A percentile compares a stretch with the other conserved stretches of the same genome.
Evolutionary conservation across 2,329 filamentous ascomycete species (phyloP).

Genomic region (Colletotrichum karsti): DNA sequence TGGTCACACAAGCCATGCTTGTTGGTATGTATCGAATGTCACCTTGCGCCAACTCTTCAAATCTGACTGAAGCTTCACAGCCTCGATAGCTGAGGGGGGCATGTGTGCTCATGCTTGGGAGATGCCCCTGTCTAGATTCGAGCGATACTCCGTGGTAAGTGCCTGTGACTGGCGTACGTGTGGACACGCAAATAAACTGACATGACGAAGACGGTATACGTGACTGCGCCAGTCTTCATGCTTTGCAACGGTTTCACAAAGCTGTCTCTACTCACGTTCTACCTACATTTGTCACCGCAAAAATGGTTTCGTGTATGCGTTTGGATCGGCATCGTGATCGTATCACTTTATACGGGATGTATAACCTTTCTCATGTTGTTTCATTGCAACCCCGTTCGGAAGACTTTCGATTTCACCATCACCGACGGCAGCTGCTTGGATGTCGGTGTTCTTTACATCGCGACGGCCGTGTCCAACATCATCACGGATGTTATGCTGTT

Average conservation of each 20-base stretch:
- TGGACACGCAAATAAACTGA: neutral
- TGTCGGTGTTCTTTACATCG: slow-evolving; percentile 55
- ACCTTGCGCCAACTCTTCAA: too few relatives aligned
- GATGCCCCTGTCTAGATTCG: slow-evolving; percentile 23
- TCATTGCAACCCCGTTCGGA: slow-evolving; percentile 44
- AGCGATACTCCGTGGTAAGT: slow-evolving; percentile 26
- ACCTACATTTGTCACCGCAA: slow-evolving; percentile 45
- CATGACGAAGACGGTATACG: slow-evolving; percentile 24
- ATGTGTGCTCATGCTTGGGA: slow-evolving; percentile 32
- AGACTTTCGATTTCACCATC: slow-evolving; percentile 39
- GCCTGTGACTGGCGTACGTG: neutral
- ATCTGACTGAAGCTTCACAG: neutral
- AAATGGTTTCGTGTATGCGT: slow-evolving; percentile 40
- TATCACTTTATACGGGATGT: slow-evolving; percentile 35
- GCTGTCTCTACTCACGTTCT: slow-evolving; percentile 47
- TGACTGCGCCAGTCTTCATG: slow-evolving; percentile 40
- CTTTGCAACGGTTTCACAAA: slow-evolving; percentile 47
- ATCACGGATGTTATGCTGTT: slow-evolving; percentile 56
- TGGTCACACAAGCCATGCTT: slow-evolving; percentile 24
- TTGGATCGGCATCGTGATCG: slow-evolving; percentile 39
- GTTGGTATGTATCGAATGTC: neutral
- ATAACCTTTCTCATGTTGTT: slow-evolving; percentile 46
- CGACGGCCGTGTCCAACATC: slow-evolving; percentile 57
- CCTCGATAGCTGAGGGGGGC: slow-evolving; percentile 10
- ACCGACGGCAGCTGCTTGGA: slow-evolving; percentile 49